A percentile compares a stretch with the other conserved stretches of the same genome.
These are phyloP conservation scores for Macaranga tanarius DNA, from an alignment of 441 rosid genomes.

Conservation along the genomic window DNA sequence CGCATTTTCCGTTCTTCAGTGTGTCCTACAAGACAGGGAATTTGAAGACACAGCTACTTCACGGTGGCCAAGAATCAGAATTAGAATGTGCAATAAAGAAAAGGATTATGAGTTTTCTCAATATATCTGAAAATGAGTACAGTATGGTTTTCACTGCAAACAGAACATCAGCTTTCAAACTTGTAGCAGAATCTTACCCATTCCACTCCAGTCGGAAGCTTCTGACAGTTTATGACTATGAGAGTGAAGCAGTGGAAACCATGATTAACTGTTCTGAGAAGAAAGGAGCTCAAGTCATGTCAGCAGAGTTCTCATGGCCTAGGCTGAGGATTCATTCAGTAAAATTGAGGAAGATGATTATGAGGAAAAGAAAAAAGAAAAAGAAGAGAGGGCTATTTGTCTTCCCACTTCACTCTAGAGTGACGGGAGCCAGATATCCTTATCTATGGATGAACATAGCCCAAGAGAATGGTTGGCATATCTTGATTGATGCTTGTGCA, in stretches of 20 bases:
- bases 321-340: constrained; percentile 64
- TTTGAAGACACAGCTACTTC: constrained; percentile 74
- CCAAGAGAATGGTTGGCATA: constrained; percentile 90
- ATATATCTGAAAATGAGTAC: constrained; percentile 70
- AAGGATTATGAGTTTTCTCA: constrained; percentile 72
- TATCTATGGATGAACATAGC: constrained; percentile 86
- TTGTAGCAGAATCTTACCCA: constrained; percentile 83
- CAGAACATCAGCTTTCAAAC: constrained; percentile 84
- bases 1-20: constrained; percentile 70
- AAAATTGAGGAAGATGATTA: constrained; percentile 60
- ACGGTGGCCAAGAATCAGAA: constrained; percentile 66
- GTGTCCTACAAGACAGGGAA: constrained; percentile 72
- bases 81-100: constrained; percentile 67
- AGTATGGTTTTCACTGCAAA: constrained; percentile 85
- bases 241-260: constrained; percentile 79
- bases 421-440: constrained; percentile 83
- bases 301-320: constrained; percentile 93
- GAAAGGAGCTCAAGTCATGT: constrained; percentile 67
- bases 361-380: constrained; percentile 45
- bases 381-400: constrained; percentile 76
- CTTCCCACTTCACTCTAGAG: constrained; percentile 84
- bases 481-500: constrained; percentile 83
- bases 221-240: constrained; percentile 79
- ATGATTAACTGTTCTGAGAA: constrained; percentile 58
- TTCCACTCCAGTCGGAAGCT: constrained; percentile 59